phyloP scores from a whole-genome alignment of 805 yeast species.

The Saccharomycopsis capsularis region DNA sequence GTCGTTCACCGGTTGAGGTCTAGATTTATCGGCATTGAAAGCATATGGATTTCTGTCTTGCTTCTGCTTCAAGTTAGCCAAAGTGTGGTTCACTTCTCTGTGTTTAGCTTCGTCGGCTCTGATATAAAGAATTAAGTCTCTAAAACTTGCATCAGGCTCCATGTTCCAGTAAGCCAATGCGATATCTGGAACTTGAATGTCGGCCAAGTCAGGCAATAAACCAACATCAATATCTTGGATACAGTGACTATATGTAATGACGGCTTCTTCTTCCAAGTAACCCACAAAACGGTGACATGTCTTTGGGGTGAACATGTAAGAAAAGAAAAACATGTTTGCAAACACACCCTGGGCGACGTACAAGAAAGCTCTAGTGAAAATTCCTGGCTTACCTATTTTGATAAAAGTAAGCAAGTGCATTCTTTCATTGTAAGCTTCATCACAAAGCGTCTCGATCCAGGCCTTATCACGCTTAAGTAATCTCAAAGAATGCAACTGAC shows the following conservation, averaged over 20 bases:
- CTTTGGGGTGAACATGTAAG: slow-evolving; percentile 51
- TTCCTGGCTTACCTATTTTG: slow-evolving; percentile 55
- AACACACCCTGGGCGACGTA: slow-evolving; percentile 66
- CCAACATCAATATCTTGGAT: slow-evolving; percentile 46
- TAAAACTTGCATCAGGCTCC: slow-evolving; percentile 43
- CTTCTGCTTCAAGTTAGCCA: slow-evolving; percentile 51
- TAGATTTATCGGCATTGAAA: slow-evolving; percentile 29
- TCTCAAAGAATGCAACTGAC: slow-evolving; percentile 61
- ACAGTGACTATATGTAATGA: slow-evolving; percentile 58
- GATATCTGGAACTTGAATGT: slow-evolving; percentile 45
- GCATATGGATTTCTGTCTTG: slow-evolving; percentile 66
- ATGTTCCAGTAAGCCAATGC: slow-evolving; percentile 62
- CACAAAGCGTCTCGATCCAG: slow-evolving; percentile 66
- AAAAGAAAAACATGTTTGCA: slow-evolving; percentile 55
- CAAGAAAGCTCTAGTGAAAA: slow-evolving; percentile 47
- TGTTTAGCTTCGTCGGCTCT: slow-evolving; percentile 78
- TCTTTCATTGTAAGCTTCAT: slow-evolving; percentile 73
- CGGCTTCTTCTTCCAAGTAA: slow-evolving; percentile 72
- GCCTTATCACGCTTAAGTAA: slow-evolving; percentile 60
- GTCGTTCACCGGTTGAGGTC: slow-evolving; percentile 28
- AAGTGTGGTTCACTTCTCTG: slow-evolving; percentile 72
- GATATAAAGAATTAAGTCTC: slow-evolving; percentile 52
- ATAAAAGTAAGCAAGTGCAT: slow-evolving; percentile 69
- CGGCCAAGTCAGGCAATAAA: slow-evolving; percentile 41
- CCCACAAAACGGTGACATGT: slow-evolving; percentile 74